Evolutionary conservation across 768 basidiomycete genomes (phyloP).

Genomic region (Panellus pusillus): DNA sequence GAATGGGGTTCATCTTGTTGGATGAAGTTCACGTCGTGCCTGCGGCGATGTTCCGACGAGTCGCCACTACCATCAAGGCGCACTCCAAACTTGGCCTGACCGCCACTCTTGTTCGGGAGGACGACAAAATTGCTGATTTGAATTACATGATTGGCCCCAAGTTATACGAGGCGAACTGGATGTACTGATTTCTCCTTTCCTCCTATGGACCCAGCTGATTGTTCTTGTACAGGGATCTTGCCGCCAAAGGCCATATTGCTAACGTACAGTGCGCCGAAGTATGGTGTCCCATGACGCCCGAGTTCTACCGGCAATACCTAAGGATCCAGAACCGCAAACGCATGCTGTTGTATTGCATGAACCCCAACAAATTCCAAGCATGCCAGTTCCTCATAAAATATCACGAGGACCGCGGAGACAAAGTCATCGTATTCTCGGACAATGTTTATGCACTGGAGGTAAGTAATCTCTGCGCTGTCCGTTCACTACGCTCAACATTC

Average conservation of each 20-base stretch:
- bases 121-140: constrained; percentile 97
- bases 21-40: constrained; percentile 99
- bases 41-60: constrained; percentile 96
- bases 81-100: constrained; percentile 98
- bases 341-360: constrained; percentile 99
- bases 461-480: constrained; percentile 21
- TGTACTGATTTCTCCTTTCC: constrained; percentile 46
- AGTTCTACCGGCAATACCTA: constrained; percentile 97
- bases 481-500: constrained; percentile 15
- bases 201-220: background rate
- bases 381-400: constrained; percentile 99
- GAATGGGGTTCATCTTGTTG: constrained; percentile 97
- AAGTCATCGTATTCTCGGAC: constrained; percentile 99
- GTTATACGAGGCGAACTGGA: constrained; percentile 99
- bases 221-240: too few relatives aligned
- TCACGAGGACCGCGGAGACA: constrained; percentile 96
- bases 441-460: constrained; percentile 98
- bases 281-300: constrained; percentile 99
- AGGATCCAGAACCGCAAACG: constrained; percentile 89
- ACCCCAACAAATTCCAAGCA: constrained; percentile 98
- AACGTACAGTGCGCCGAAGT: constrained; percentile 99
- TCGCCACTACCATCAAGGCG: constrained; percentile 97
- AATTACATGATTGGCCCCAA: constrained; percentile 99
- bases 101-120: constrained; percentile 96
- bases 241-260: constrained; percentile 98